Conservation (phyloP, 129 eudicot species). For the Lonicera japonica region DNA sequence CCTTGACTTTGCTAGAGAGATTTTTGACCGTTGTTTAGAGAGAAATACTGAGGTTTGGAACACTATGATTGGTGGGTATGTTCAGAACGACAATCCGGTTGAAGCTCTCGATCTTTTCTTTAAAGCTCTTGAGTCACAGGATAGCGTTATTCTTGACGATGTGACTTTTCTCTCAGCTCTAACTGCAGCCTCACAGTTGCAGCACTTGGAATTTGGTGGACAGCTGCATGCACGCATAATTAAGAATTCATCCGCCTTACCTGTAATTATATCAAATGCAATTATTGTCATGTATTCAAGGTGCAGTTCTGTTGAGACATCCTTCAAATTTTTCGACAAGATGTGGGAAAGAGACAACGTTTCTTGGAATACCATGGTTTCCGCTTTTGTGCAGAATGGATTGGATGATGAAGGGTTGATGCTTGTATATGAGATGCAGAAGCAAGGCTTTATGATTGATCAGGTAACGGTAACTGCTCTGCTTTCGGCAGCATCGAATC, state of each 20-base stretch:
- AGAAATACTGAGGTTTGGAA: constrained; percentile 87
- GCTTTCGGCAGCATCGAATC: constrained; percentile 82
- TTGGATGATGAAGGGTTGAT: constrained; percentile 65
- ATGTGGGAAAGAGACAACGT: constrained; percentile 78
- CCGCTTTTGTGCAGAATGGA: constrained; percentile 75
- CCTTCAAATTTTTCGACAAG: constrained; percentile 41
- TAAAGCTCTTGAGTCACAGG: constrained; percentile 35
- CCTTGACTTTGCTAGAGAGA: constrained; percentile 45
- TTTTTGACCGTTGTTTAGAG: constrained; percentile 57
- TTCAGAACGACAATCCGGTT: constrained; percentile 42
- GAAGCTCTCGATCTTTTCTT: constrained; percentile 65
- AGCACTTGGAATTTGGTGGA: constrained; percentile 38
- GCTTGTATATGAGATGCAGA: constrained; percentile 75
- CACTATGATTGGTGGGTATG: constrained; percentile 83
- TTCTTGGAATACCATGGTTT: constrained; percentile 80
- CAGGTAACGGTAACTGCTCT: constrained; percentile 60
- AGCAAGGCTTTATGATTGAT: constrained; percentile 59
- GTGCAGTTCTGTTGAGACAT: constrained; percentile 48
- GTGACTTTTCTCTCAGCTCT: constrained; percentile 67
- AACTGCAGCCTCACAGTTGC: constrained; percentile 83
- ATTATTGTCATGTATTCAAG: constrained; percentile 74
- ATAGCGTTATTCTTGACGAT: constrained; percentile 39
- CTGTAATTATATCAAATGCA: constrained; percentile 46
- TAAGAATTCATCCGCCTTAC: constrained; percentile 31
- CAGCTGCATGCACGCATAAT: constrained; percentile 61